Evolutionary conservation across 106 monocot genomes (phyloP).

Genomic region (Agapanthus africanus): DNA sequence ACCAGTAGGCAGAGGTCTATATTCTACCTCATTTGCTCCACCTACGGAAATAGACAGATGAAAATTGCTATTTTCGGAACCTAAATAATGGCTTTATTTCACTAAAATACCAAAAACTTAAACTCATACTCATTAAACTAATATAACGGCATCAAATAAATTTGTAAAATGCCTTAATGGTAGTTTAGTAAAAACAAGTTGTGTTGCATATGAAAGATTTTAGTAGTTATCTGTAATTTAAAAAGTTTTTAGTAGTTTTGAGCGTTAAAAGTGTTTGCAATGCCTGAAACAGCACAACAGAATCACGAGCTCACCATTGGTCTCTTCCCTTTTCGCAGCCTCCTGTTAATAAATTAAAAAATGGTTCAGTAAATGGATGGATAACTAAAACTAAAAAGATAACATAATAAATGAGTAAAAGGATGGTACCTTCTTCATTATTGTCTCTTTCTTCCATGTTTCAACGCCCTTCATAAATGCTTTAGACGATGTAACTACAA

Average conservation of each 20-base stretch:
- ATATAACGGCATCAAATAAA: too few species aligned
- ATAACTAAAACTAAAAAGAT: not conserved
- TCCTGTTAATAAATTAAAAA: constrained; percentile 36
- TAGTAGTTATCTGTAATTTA: not conserved
- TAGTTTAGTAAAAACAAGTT: too few species aligned
- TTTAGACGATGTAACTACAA: constrained; percentile 60
- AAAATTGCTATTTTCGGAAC: not conserved
- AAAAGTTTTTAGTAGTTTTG: not conserved
- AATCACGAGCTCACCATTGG: constrained; percentile 27
- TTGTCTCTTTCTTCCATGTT: constrained; percentile 90
- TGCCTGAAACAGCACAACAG: not conserved
- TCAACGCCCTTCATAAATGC: constrained; percentile 74
- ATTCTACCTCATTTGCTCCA: constrained; percentile 29
- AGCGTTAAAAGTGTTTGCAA: not conserved
- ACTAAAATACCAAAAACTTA: too few species aligned
- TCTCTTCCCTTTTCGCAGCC: constrained; percentile 22
- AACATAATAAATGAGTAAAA: not conserved
- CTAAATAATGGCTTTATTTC: too few species aligned
- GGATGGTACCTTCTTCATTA: constrained; percentile 41
- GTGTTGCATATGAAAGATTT: not conserved
- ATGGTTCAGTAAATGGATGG: not conserved
- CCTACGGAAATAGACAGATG: not conserved
- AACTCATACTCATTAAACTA: too few species aligned
- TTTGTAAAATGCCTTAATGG: too few species aligned
- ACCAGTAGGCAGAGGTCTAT: constrained; percentile 47